These are phyloP conservation scores for Nakazawaea wyomingensis DNA, from an alignment of 805 yeast genomes.

Conservation along the genomic window DNA sequence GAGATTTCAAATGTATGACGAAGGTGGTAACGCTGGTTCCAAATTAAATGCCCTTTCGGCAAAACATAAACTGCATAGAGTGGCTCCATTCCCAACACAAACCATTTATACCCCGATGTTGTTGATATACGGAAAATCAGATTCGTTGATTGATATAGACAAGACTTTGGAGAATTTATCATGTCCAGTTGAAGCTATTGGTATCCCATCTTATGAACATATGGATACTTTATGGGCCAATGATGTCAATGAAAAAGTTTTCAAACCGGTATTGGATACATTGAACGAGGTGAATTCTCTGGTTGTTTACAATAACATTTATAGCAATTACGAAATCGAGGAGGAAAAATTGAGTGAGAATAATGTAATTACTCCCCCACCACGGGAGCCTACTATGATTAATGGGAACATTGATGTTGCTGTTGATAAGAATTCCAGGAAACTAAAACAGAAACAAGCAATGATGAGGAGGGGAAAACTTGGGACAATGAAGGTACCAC, in stretches of 20 bases:
- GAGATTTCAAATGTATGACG: conserved; percentile 87
- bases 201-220: conserved; percentile 75
- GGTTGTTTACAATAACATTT: too few species aligned
- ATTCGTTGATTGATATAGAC: conserved; percentile 82
- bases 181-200: conserved; percentile 27
- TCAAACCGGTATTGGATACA: conserved; percentile 18
- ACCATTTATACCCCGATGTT: conserved; percentile 51
- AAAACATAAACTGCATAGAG: conserved; percentile 30
- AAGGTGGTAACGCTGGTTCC: conserved; percentile 30
- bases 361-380: too few species aligned
- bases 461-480: not conserved
- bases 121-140: conserved; percentile 75
- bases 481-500: not conserved
- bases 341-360: too few species aligned
- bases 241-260: conserved; percentile 46
- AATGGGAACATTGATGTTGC: too few species aligned
- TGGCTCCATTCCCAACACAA: conserved; percentile 50
- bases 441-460: too few species aligned
- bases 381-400: too few species aligned
- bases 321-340: too few species aligned
- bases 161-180: conserved; percentile 54
- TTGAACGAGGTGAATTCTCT: conserved; percentile 3
- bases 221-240: conserved; percentile 87
- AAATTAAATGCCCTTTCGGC: conserved; percentile 26
- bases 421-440: too few species aligned